phyloP scores from a whole-genome alignment of 192 early-diverging fungal species.

The Gamsiella multidivaricata region DNA sequence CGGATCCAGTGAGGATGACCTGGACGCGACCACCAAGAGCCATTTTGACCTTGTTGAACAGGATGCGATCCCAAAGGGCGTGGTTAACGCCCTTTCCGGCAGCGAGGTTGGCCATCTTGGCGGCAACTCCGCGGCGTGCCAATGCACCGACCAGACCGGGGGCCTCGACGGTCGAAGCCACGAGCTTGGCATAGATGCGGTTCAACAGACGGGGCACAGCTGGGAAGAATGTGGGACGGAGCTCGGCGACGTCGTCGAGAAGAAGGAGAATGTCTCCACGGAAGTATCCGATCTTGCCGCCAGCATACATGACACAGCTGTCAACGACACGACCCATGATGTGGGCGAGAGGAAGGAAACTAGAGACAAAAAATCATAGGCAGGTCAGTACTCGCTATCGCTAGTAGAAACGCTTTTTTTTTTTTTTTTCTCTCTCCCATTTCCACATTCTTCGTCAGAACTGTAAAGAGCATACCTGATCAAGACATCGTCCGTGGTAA shows the following conservation, averaged over 20 bases:
- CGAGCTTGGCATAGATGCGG: conserved; percentile 80
- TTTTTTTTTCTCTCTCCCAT: no score
- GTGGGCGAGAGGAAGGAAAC: conserved; percentile 88
- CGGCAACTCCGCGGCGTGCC: conserved; percentile 68
- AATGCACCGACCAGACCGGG: conserved; percentile 65
- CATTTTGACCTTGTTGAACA: conserved; percentile 88
- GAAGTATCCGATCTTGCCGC: conserved; percentile 78
- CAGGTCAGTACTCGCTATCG: no score
- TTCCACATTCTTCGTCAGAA: no score
- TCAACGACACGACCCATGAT: conserved; percentile 83
- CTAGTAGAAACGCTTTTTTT: no score
- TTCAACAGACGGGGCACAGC: conserved; percentile 94
- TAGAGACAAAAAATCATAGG: background rate
- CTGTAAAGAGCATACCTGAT: conserved; percentile 51
- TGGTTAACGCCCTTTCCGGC: conserved; percentile 72
- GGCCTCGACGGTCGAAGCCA: conserved; percentile 64
- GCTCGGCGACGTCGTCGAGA: conserved; percentile 83
- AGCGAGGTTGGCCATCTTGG: conserved; percentile 70
- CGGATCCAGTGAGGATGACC: conserved; percentile 75
- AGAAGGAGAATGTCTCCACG: conserved; percentile 72
- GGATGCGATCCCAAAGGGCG: conserved; percentile 83
- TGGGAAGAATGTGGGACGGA: conserved; percentile 85
- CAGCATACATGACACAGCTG: conserved; percentile 62
- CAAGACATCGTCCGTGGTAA: conserved; percentile 27
- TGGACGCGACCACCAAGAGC: conserved; percentile 82